Conservation (phyloP, 2,329 filamentous ascomycete genomes). For the Neocucurbitaria cava region DNA sequence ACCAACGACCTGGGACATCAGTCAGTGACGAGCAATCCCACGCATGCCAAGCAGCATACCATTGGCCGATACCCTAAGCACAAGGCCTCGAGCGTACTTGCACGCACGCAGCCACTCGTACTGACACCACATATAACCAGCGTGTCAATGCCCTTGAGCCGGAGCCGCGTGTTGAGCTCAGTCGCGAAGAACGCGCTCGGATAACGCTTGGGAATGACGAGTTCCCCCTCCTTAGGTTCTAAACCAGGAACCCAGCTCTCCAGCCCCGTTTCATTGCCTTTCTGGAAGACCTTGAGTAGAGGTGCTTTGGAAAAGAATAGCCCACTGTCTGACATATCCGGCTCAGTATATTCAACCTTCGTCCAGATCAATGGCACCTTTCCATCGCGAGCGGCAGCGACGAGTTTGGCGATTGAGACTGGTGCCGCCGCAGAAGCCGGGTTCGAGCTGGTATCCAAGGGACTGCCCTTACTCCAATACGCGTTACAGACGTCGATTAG, state of each 20-base stretch:
- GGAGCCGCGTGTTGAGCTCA: slow-evolving; percentile 51
- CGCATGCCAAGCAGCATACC: slow-evolving; percentile 38
- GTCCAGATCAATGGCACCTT: slow-evolving; percentile 55
- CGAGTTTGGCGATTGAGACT: slow-evolving; percentile 49
- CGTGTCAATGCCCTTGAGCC: slow-evolving; percentile 51
- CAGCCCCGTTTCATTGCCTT: slow-evolving; percentile 50
- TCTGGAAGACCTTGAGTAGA: slow-evolving; percentile 52
- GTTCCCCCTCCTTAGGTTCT: slow-evolving; percentile 43
- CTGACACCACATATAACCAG: slow-evolving; percentile 58
- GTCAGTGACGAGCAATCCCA: slow-evolving; percentile 14
- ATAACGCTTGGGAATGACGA: slow-evolving; percentile 54
- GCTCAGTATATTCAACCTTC: slow-evolving; percentile 52
- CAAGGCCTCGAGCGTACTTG: slow-evolving; percentile 55
- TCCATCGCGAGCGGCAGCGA: slow-evolving; percentile 50
- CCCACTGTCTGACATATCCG: slow-evolving; percentile 56
- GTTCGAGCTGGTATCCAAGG: slow-evolving; percentile 51
- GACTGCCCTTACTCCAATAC: slow-evolving; percentile 54
- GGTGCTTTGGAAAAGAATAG: slow-evolving; percentile 55
- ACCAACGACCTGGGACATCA: slow-evolving; percentile 46
- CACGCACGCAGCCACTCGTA: slow-evolving; percentile 57
- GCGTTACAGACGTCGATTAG: slow-evolving; percentile 58
- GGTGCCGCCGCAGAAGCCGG: slow-evolving; percentile 46
- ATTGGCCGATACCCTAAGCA: slow-evolving; percentile 55
- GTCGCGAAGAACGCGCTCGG: slow-evolving; percentile 57
- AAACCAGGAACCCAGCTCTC: slow-evolving; percentile 51